phyloP scores from a whole-genome alignment of 129 eudicot genomes.

The Logfia minima region DNA sequence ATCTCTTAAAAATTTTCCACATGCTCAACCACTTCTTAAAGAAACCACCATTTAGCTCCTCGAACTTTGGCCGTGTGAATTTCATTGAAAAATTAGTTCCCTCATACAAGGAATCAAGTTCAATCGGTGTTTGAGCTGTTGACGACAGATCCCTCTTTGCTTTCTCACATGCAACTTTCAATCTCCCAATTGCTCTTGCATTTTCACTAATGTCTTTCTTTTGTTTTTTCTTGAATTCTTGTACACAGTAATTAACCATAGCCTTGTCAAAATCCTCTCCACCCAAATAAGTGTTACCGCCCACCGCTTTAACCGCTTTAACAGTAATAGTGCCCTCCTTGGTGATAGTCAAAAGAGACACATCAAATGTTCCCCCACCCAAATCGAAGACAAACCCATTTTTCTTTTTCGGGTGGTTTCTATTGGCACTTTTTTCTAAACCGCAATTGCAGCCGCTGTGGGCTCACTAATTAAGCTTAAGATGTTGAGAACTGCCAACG shows the following conservation, averaged over 20 bases:
- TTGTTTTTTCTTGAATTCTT: slow-evolving; percentile 16
- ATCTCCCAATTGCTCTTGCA: slow-evolving; percentile 11
- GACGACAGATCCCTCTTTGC: slow-evolving; percentile 25
- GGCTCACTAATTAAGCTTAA: no score
- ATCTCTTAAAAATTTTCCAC: slow-evolving; percentile 18
- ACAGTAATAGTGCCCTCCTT: no score
- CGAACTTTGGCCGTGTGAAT: slow-evolving; percentile 12
- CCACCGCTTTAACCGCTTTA: no score
- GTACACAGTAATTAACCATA: slow-evolving; percentile 13
- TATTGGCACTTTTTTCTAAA: no score
- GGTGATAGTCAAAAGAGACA: no score
- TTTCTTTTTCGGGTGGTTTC: no score
- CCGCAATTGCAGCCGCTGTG: no score
- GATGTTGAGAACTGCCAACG: no score
- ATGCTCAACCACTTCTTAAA: slow-evolving; percentile 14
- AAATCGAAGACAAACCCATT: no score
- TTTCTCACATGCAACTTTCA: slow-evolving; percentile 19
- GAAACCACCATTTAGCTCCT: slow-evolving; percentile 13
- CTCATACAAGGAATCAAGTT: slow-evolving; percentile 16
- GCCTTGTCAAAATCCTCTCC: no score
- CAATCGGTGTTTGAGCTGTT: slow-evolving; percentile 3
- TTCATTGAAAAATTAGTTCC: slow-evolving; percentile 21
- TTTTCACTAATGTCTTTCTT: not conserved
- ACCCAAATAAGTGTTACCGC: no score
- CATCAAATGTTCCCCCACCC: no score